Evolutionary conservation across 768 basidiomycete genomes (phyloP).

Genomic region (Suillus bovinus): DNA sequence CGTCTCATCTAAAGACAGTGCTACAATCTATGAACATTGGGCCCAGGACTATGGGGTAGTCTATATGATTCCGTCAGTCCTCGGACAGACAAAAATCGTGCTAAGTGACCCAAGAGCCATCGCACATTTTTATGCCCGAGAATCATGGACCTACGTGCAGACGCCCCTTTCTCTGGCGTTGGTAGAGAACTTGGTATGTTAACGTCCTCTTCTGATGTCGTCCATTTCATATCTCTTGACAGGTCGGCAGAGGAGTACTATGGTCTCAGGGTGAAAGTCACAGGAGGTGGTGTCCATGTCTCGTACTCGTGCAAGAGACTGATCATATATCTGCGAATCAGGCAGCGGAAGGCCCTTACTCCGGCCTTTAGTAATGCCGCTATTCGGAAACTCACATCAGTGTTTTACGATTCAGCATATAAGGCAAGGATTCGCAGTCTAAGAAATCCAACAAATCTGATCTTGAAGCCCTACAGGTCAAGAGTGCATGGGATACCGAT

Average conservation of each 20-base stretch:
- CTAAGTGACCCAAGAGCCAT: slow-evolving; percentile 49
- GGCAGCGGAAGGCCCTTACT: slow-evolving; percentile 29
- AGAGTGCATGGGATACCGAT: slow-evolving; percentile 27
- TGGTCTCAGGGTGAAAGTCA: slow-evolving; percentile 45
- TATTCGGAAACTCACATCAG: slow-evolving; percentile 21
- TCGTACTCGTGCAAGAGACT: slow-evolving; percentile 22
- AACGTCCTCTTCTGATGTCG: no score
- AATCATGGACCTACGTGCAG: slow-evolving; percentile 47
- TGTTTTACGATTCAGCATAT: slow-evolving; percentile 31
- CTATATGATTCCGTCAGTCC: slow-evolving; percentile 36
- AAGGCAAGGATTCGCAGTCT: slow-evolving; percentile 17
- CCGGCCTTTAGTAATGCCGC: slow-evolving; percentile 28
- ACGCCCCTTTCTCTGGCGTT: slow-evolving; percentile 34
- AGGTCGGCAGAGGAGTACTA: slow-evolving; percentile 33
- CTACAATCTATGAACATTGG: slow-evolving; percentile 45
- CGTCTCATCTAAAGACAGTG: slow-evolving; percentile 32
- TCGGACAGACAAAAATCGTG: slow-evolving; percentile 37
- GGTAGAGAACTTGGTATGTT: slow-evolving; percentile 34
- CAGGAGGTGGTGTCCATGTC: slow-evolving; percentile 32
- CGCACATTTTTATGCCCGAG: slow-evolving; percentile 48
- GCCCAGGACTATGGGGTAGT: slow-evolving; percentile 44
- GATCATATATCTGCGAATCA: slow-evolving; percentile 7
- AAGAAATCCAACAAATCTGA: background rate
- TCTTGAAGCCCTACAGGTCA: slow-evolving; percentile 17
- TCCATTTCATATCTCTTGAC: background rate